phyloP scores from a whole-genome alignment of 2,329 filamentous ascomycete genomes.

The Nectriaceae sp. region DNA sequence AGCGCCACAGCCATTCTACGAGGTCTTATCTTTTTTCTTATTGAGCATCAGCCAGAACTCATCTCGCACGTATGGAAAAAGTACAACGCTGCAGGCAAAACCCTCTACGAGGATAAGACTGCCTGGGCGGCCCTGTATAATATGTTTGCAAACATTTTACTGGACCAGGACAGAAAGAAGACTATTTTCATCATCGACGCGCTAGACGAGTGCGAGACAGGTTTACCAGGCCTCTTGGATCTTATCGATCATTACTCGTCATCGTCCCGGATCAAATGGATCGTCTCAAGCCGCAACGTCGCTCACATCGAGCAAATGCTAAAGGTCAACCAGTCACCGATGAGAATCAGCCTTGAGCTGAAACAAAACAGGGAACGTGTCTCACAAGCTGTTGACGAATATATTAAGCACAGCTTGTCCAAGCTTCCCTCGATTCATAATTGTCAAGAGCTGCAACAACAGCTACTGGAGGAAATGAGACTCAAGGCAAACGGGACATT shows the following conservation, averaged over 20 bases:
- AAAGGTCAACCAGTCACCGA: slow-evolving; percentile 12
- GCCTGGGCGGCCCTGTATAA: slow-evolving; percentile 32
- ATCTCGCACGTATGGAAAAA: slow-evolving; percentile 32
- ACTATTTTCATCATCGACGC: slow-evolving; percentile 47
- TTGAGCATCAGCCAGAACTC: slow-evolving; percentile 36
- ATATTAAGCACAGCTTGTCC: no score
- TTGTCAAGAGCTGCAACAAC: slow-evolving; percentile 2
- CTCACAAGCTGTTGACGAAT: slow-evolving; percentile 28
- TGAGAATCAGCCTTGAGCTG: slow-evolving; percentile 37
- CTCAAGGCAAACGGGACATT: slow-evolving; percentile 39
- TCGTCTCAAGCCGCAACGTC: slow-evolving; percentile 43
- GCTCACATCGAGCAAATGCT: slow-evolving; percentile 37
- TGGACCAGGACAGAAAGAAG: slow-evolving; percentile 30
- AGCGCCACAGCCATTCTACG: slow-evolving; percentile 43
- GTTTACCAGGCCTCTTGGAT: slow-evolving; percentile 32
- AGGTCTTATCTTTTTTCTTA: slow-evolving; percentile 44
- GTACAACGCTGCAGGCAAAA: slow-evolving; percentile 32
- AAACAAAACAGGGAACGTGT: slow-evolving; percentile 37
- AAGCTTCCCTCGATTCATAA: slow-evolving; percentile 14
- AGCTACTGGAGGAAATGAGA: slow-evolving; percentile 18
- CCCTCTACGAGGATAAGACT: slow-evolving; percentile 40
- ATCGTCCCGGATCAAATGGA: slow-evolving; percentile 37
- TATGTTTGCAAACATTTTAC: slow-evolving; percentile 42
- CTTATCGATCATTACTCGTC: slow-evolving; percentile 35
- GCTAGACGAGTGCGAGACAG: slow-evolving; percentile 41